A percentile compares a stretch with the other conserved stretches of the same genome.
Conservation (phyloP, 2,329 filamentous ascomycete genomes). For the Amesomyces nigricolor region DNA sequence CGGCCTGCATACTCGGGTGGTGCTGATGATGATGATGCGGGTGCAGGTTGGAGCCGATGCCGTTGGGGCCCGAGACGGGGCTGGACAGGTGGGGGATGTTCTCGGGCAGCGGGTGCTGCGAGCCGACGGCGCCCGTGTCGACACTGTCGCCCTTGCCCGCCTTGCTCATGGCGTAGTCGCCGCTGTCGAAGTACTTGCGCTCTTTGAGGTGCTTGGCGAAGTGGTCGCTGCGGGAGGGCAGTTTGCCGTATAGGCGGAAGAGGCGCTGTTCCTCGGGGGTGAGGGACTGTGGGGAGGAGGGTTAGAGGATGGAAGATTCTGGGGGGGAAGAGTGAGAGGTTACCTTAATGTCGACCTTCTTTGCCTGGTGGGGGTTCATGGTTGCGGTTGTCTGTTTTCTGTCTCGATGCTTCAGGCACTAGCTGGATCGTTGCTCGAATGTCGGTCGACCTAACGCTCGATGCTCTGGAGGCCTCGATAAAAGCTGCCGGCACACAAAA, state of each 20-base stretch:
- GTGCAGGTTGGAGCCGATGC: constrained; percentile 40
- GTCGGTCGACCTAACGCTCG: neutral
- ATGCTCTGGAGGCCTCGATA: neutral
- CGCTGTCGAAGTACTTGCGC: constrained; percentile 97
- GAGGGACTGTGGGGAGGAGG: constrained; percentile 60
- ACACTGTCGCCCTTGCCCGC: constrained; percentile 93
- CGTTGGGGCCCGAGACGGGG: constrained; percentile 43
- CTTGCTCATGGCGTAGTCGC: constrained; percentile 94
- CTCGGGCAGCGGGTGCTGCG: constrained; percentile 89
- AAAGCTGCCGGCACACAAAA: neutral
- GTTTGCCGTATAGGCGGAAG: constrained; percentile 95
- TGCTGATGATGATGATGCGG: constrained; percentile 39
- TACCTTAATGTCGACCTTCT: constrained; percentile 95
- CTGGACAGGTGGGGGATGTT: constrained; percentile 87
- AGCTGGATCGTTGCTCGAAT: neutral
- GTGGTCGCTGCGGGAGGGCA: constrained; percentile 91
- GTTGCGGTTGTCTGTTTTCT: constrained; percentile 1
- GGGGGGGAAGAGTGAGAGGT: constrained; percentile 34
- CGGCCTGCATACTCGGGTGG: constrained; percentile 48
- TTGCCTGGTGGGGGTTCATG: constrained; percentile 97
- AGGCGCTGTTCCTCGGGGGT: constrained; percentile 92
- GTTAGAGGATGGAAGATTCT: constrained; percentile 11
- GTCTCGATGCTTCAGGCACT: neutral
- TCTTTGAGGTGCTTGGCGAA: constrained; percentile 99
- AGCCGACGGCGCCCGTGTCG: constrained; percentile 88